These are phyloP conservation scores for Carallia pectinifolia DNA, from an alignment of 345 rosid species.

Conservation along the genomic window DNA sequence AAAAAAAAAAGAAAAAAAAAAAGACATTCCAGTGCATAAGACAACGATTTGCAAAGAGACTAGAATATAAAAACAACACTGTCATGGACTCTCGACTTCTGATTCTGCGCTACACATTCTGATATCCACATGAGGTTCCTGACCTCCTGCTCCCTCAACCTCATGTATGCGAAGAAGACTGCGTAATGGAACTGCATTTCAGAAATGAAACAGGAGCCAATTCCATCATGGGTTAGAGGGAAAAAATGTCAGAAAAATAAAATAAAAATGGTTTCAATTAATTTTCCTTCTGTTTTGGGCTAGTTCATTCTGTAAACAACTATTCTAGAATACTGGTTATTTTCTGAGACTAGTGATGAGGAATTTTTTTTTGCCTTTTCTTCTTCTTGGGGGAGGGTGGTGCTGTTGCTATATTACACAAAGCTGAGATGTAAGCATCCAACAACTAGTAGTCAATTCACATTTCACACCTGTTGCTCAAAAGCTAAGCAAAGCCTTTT, in stretches of 20 bases:
- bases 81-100: slow-evolving; percentile 97
- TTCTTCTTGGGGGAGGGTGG: no score
- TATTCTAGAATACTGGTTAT: no score
- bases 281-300: not conserved
- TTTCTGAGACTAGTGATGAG: not conserved
- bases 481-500: slow-evolving; percentile 96
- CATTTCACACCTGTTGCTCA: slow-evolving; percentile 79
- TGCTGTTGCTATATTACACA: no score
- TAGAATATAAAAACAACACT: slow-evolving; percentile 93
- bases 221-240: not conserved
- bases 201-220: not conserved
- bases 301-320: not conserved
- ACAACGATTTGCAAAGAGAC: slow-evolving; percentile 3
- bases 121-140: slow-evolving; percentile 99
- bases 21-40: not conserved
- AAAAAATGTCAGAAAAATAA: not conserved
- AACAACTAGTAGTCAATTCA: not conserved
- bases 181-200: slow-evolving; percentile 82
- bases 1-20: slow-evolving; percentile 6
- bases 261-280: not conserved
- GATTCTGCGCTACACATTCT: slow-evolving; percentile 98
- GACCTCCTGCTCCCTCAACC: slow-evolving; percentile 98
- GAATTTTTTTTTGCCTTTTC: no score
- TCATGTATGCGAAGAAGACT: slow-evolving; percentile 93
- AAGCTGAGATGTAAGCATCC: not conserved